Base-by-base conservation (phyloP, 2,329 filamentous ascomycete genomes). In the Ceratocystis albifundus region DNA sequence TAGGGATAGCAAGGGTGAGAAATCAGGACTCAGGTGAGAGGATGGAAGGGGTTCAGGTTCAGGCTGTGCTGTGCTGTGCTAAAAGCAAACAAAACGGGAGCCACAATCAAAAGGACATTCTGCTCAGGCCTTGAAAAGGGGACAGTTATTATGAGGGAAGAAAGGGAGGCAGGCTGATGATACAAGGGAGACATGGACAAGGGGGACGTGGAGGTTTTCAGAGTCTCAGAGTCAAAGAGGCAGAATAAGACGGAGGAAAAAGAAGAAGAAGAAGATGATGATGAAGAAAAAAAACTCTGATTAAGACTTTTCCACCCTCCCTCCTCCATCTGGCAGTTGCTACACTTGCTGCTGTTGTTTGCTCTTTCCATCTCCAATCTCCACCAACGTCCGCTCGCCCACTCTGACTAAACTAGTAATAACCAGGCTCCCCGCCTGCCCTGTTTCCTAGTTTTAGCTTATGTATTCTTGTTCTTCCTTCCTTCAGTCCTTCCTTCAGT, bases 391-490 rank as follows among this genome's bases (percentile, higher is more conserved):
- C 36, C 36, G 36, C 10, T 12, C 10, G 36, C 10, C 36, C 10
- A 41, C 12, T 3, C 10, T 41, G 32, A 41, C 36, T 15, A 41
- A 3, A 41, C 36, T 41, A 15, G 36, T 41, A 36, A 12, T 41
- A 41, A 3, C 10, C 36, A 41, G 36, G 36, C 36, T 41, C 36
- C 36, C 36, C 36, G 48, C 8, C 17, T 10, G n/a, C 48, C 36
- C 48, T 25, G 48, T 22, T 22, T 48, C 17, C 7, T 22, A 50
- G 48, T 50, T 50, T 50, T 25, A 28, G 22, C 48, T 28, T 53
- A 22, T 53, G 48, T 53, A 28, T 53, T 53, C 48, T 53, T 53
- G 48, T 53, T 53, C 10, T 41, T 53, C 25, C 48, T 53, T 53
- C 48, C 48, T 22, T 53, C 15, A 53, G 22, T 53, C 25, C 48